These are phyloP conservation scores for Monascus purpureus DNA, from an alignment of 495 filamentous ascomycete species.

Conservation along the genomic window DNA sequence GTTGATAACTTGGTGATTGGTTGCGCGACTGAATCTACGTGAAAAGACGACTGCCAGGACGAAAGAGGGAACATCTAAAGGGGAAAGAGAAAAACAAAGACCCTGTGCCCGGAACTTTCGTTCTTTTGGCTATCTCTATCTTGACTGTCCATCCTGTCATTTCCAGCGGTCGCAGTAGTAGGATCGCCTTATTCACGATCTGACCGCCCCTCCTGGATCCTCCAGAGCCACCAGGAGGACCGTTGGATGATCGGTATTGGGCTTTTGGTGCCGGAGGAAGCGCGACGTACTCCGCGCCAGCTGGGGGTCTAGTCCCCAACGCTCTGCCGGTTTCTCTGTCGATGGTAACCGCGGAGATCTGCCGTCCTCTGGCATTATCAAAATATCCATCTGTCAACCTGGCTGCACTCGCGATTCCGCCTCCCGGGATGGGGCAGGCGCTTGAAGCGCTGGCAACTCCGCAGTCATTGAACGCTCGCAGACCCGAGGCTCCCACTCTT, in stretches of 20 bases:
- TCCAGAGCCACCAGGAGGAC: conserved; percentile 27
- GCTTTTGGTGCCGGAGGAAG: conserved; percentile 15
- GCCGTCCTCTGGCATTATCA: conserved; percentile 11
- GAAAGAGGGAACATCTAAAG: too few relatives aligned
- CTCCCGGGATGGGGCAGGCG: conserved; percentile 30
- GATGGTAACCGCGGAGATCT: conserved; percentile 23
- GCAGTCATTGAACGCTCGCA: conserved; percentile 41
- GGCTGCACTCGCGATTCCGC: conserved; percentile 31
- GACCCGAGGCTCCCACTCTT: conserved; percentile 45
- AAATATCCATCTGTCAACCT: conserved; percentile 21
- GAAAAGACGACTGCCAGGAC: too few relatives aligned
- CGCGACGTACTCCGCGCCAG: conserved; percentile 11
- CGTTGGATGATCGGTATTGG: conserved; percentile 31
- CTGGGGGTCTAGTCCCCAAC: conserved; percentile 7
- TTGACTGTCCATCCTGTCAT: too few relatives aligned
- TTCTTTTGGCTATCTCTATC: too few relatives aligned
- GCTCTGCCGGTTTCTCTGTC: conserved; percentile 17
- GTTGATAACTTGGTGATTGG: too few relatives aligned
- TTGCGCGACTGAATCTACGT: too few relatives aligned
- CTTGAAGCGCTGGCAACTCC: conserved; percentile 26
- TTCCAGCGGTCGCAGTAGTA: too few relatives aligned
- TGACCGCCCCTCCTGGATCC: conserved; percentile 34
- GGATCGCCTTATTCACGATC: conserved; percentile 20
- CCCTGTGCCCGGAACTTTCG: too few relatives aligned
- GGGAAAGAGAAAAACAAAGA: too few relatives aligned